These are phyloP conservation scores for Parmelia sp. DNA, from an alignment of 495 filamentous ascomycete species.

Conservation along the genomic window DNA sequence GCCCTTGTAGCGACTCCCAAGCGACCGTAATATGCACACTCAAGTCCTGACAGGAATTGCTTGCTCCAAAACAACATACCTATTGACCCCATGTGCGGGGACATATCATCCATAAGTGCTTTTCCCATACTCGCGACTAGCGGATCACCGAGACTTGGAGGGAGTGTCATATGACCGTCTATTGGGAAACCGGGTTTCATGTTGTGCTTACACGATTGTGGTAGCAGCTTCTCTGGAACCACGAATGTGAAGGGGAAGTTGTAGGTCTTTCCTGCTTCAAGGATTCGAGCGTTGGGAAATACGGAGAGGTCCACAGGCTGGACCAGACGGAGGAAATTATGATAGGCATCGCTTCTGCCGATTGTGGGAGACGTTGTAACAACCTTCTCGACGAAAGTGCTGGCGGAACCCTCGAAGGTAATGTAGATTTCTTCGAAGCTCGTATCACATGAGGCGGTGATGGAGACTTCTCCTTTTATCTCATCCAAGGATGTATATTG, in stretches of 20 bases:
- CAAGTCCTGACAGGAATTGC: background rate
- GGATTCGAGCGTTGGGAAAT: conserved; percentile 63
- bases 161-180: conserved; percentile 68
- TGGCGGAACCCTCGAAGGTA: conserved; percentile 63
- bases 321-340: conserved; percentile 69
- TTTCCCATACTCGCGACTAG: conserved; percentile 46
- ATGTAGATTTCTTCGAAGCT: conserved; percentile 78
- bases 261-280: conserved; percentile 61
- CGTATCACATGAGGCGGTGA: conserved; percentile 58
- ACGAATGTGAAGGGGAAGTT: conserved; percentile 83
- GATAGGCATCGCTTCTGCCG: conserved; percentile 47
- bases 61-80: background rate
- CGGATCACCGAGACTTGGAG: conserved; percentile 73
- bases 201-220: conserved; percentile 54
- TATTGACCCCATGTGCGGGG: conserved; percentile 74
- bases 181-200: conserved; percentile 52
- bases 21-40: background rate
- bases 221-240: conserved; percentile 66
- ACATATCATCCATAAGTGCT: conserved; percentile 64
- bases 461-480: conserved; percentile 51
- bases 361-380: conserved; percentile 40
- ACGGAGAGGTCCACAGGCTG: conserved; percentile 67
- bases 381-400: conserved; percentile 48
- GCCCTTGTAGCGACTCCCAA: background rate
- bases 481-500: conserved; percentile 55